Percentiles rank a stretch among this genome's conserved stretches.
Conservation (phyloP, 768 basidiomycete genomes). For the Rhodotorula toruloides region DNA sequence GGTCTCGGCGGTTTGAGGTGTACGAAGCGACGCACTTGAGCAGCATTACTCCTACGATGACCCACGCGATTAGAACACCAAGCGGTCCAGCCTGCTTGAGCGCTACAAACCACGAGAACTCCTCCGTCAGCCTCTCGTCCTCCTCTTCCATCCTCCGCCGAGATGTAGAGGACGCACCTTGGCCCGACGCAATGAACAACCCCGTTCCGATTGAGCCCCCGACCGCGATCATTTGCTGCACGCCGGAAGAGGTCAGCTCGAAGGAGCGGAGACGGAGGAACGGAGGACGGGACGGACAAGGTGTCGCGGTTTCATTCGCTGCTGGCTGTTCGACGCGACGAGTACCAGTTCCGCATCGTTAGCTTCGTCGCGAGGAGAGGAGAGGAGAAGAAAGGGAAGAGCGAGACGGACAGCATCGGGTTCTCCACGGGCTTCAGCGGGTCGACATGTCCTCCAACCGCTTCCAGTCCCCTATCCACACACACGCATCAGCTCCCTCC, state of each 20-base stretch:
- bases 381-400: no score
- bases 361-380: no score
- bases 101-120: not conserved
- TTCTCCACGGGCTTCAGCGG: slow-evolving; percentile 39
- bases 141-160: no score
- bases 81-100: slow-evolving; percentile 26
- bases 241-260: not conserved
- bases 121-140: not conserved
- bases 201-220: slow-evolving; percentile 43
- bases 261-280: slow-evolving; percentile 21
- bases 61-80: slow-evolving; percentile 37
- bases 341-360: no score
- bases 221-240: slow-evolving; percentile 36
- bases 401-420: slow-evolving; percentile 29
- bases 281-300: slow-evolving; percentile 46
- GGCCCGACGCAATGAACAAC: slow-evolving; percentile 30
- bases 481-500: no score
- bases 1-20: not conserved
- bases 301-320: slow-evolving; percentile 46
- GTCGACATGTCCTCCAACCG: no score
- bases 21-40: not conserved
- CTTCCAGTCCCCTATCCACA: no score
- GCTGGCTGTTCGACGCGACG: slow-evolving; percentile 33
- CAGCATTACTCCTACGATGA: slow-evolving; percentile 41
- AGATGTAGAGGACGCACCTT: no score